Evolutionary conservation across 805 yeast species (phyloP).

Genomic region (Saitoella complicata): DNA sequence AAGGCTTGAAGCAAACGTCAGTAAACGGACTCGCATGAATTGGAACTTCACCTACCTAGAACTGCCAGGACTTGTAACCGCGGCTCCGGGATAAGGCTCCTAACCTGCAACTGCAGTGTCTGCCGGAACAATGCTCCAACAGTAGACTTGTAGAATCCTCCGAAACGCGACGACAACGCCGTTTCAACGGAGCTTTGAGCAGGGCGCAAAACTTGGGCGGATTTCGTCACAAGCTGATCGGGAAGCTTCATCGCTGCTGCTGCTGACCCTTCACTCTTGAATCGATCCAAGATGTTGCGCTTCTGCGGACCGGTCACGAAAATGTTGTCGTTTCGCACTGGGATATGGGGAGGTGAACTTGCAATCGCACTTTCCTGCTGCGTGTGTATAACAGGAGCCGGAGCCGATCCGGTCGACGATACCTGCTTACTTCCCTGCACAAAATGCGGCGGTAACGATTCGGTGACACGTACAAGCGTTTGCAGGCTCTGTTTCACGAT

Average conservation of each 20-base stretch:
- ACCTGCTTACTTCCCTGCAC: neutral
- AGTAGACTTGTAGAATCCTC: conserved; percentile 12
- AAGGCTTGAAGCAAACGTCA: conserved; percentile 11
- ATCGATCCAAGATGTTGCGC: conserved; percentile 10
- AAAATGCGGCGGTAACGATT: neutral
- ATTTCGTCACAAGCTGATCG: neutral
- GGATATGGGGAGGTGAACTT: conserved; percentile 7
- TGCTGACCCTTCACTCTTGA: conserved; percentile 13
- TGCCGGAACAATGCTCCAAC: conserved; percentile 21
- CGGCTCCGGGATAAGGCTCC: conserved; percentile 16
- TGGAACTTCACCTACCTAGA: conserved; percentile 4
- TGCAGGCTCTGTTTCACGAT: conserved; percentile 15
- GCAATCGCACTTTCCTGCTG: neutral
- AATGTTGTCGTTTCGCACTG: conserved; percentile 7
- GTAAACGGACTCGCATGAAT: no score
- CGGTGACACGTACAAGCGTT: conserved; percentile 9
- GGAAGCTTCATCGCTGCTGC: conserved; percentile 9
- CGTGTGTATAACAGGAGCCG: neutral
- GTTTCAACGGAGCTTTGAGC: neutral
- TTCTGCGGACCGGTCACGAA: conserved; percentile 5
- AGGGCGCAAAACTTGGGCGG: no score
- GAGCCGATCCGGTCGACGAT: neutral
- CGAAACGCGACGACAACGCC: neutral
- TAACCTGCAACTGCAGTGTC: conserved; percentile 19
- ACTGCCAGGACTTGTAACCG: conserved; percentile 10